A percentile compares a stretch with the other conserved stretches of the same genome.
Evolutionary conservation across 2,329 filamentous ascomycete genomes (phyloP).

Genomic region (Pezicula radicicola): DNA sequence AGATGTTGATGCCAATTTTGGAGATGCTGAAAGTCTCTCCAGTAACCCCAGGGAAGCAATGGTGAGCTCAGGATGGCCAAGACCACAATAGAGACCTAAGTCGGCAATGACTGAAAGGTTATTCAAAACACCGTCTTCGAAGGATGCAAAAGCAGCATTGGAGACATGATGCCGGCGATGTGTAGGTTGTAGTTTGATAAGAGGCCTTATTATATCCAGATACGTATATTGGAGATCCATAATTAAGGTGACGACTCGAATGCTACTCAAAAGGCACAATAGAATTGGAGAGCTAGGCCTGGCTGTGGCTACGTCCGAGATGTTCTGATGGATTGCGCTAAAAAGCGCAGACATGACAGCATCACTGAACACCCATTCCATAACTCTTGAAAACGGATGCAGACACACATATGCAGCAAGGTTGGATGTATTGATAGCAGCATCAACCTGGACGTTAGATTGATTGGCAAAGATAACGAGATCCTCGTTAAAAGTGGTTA

Average conservation of each 20-base stretch:
- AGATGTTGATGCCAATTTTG: conserved; percentile 43
- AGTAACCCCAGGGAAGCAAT: conserved; percentile 78
- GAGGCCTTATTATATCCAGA: conserved; percentile 78
- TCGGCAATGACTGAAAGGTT: conserved; percentile 77
- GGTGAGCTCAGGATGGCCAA: conserved; percentile 77
- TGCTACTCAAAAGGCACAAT: conserved; percentile 71
- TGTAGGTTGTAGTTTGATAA: conserved; percentile 65
- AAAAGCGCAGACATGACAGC: conserved; percentile 80
- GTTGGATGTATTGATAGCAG: conserved; percentile 69
- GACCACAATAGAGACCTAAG: conserved; percentile 81
- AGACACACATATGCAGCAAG: conserved; percentile 78
- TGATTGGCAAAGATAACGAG: conserved; percentile 82
- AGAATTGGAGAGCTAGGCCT: conserved; percentile 78
- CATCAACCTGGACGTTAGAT: conserved; percentile 72
- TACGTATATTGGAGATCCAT: conserved; percentile 90
- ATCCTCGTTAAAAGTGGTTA: conserved; percentile 91
- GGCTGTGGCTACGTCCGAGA: conserved; percentile 68
- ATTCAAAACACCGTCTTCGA: conserved; percentile 87
- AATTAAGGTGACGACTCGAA: conserved; percentile 80
- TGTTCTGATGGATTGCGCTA: conserved; percentile 72
- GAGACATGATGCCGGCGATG: conserved; percentile 60
- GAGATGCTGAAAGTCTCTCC: conserved; percentile 81
- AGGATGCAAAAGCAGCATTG: conserved; percentile 76
- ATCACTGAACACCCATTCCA: conserved; percentile 98
- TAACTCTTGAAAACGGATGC: conserved; percentile 89